These are phyloP conservation scores for Phytophthora capsici DNA, from an alignment of 352 stramenopile species.

Conservation along the genomic window DNA sequence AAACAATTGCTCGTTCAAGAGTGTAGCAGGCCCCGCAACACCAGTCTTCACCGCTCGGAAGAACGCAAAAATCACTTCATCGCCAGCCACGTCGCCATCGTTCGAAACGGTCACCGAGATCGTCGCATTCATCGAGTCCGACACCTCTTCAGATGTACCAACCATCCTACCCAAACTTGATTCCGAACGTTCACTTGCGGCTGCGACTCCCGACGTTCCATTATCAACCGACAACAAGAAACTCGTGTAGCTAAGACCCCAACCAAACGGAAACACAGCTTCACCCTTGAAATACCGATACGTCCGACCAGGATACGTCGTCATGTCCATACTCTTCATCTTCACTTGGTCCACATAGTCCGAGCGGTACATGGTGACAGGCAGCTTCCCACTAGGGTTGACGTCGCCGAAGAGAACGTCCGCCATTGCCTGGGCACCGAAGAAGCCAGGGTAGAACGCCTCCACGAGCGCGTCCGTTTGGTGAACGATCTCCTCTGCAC, in stretches of 20 bases:
- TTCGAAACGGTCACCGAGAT: conserved; percentile 59
- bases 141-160: conserved; percentile 22
- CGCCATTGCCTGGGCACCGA: conserved; percentile 70
- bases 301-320: conserved; percentile 76
- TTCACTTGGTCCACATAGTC: conserved; percentile 67
- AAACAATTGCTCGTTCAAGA: conserved; percentile 77
- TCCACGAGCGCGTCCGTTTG: conserved; percentile 66
- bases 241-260: conserved; percentile 87
- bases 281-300: conserved; percentile 91
- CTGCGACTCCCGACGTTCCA: neutral
- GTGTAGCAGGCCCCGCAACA: conserved; percentile 50
- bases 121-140: conserved; percentile 35
- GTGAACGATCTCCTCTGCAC: conserved; percentile 65
- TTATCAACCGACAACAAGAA: conserved; percentile 49
- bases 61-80: conserved; percentile 74
- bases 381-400: conserved; percentile 80
- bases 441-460: conserved; percentile 82
- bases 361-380: conserved; percentile 84
- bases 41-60: conserved; percentile 62
- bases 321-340: conserved; percentile 91
- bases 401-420: conserved; percentile 86
- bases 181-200: neutral
- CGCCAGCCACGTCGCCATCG: conserved; percentile 47
- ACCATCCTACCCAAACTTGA: neutral
- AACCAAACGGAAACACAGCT: conserved; percentile 88